Evolutionary conservation across 306 rosid genomes (phyloP).

Genomic region (Lathyrus oleraceus): DNA sequence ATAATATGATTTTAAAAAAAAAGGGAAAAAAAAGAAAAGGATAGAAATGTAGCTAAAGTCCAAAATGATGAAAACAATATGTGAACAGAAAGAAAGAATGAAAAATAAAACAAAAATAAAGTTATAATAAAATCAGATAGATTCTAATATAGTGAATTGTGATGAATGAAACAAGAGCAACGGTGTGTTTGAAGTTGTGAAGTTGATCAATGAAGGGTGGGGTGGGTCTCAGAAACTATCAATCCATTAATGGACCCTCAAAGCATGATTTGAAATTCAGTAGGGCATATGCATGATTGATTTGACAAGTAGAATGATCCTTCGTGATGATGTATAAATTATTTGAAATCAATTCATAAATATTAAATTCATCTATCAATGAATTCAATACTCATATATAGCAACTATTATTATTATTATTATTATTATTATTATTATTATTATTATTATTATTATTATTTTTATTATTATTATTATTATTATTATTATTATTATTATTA

Average conservation of each 20-base stretch:
- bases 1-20: too few relatives aligned
- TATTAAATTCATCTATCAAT: constrained; percentile 26
- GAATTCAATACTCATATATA: constrained; percentile 9
- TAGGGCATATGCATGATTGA: constrained; percentile 37
- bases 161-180: constrained; percentile 37
- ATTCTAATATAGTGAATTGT: constrained; percentile 48
- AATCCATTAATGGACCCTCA: constrained; percentile 45
- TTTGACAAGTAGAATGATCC: constrained; percentile 31
- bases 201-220: constrained; percentile 46
- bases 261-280: constrained; percentile 39
- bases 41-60: constrained; percentile 1
- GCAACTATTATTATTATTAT: neutral
- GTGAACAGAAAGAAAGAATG: neutral
- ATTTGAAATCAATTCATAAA: neutral
- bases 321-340: constrained; percentile 23
- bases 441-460: too few relatives aligned
- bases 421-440: too few relatives aligned
- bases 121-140: constrained; percentile 38
- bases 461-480: too few relatives aligned
- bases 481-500: too few relatives aligned
- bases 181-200: constrained; percentile 52
- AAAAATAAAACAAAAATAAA: constrained; percentile 25
- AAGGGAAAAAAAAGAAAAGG: neutral
- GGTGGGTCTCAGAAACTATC: constrained; percentile 48
- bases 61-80: constrained; percentile 1